A percentile compares a stretch with the other conserved stretches of the same genome.
Conservation (phyloP, 148 eudicot species). For the Fagopyrum esculentum region DNA sequence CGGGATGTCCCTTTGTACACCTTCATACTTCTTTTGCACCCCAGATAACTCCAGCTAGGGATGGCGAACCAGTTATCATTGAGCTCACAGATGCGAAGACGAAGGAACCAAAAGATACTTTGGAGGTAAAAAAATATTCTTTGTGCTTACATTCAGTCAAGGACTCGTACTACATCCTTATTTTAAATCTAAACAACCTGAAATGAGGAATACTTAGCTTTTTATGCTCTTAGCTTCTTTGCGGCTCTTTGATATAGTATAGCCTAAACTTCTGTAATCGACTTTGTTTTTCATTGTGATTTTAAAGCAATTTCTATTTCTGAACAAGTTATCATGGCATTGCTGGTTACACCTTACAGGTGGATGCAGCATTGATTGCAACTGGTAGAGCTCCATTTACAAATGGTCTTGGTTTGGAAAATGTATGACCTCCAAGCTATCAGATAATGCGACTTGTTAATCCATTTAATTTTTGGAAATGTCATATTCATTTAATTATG, state of each 20-base stretch:
- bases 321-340: not conserved
- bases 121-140: constrained; percentile 49
- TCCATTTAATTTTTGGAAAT: not conserved
- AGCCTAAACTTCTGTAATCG: not conserved
- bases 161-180: not conserved
- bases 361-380: constrained; percentile 98
- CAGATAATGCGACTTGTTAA: not conserved
- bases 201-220: constrained; percentile 1
- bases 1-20: not conserved
- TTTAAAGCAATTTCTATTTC: not conserved
- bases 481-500: not conserved
- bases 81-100: constrained; percentile 99
- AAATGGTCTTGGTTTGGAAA: constrained; percentile 90
- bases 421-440: constrained; percentile 31
- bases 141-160: not conserved
- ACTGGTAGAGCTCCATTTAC: constrained; percentile 99
- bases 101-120: constrained; percentile 74
- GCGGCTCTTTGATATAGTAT: not conserved
- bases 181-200: not conserved
- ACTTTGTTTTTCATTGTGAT: not conserved
- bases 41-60: constrained; percentile 97
- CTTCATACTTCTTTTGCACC: constrained; percentile 10
- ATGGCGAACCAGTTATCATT: constrained; percentile 92
- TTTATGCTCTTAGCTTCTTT: not conserved
- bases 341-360: constrained; percentile 30